Conservation (phyloP, 2,329 filamentous ascomycete genomes). For the Hypoxylon rubiginosum region DNA sequence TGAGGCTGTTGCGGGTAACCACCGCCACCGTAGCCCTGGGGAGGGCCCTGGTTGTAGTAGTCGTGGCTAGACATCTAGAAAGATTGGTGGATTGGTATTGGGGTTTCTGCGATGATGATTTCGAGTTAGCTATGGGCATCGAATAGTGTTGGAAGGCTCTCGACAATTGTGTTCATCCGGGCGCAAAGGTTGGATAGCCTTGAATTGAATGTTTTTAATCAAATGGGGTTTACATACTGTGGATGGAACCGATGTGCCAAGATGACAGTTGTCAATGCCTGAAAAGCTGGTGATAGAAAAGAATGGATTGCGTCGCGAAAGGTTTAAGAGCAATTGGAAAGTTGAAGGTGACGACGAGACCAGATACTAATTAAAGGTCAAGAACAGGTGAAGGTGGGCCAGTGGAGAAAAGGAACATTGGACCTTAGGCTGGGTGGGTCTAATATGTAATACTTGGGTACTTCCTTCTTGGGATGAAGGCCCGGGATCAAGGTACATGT, state of each 20-base stretch:
- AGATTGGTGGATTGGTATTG: conserved; percentile 28
- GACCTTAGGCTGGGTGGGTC: conserved; percentile 35
- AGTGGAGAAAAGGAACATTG: conserved; percentile 15
- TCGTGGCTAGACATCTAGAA: conserved; percentile 50
- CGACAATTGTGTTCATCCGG: conserved; percentile 8
- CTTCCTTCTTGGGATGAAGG: conserved; percentile 5
- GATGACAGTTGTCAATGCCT: conserved; percentile 8
- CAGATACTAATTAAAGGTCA: conserved; percentile 28
- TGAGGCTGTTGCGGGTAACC: conserved; percentile 60
- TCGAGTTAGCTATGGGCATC: conserved; percentile 29
- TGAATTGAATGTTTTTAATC: conserved; percentile 22
- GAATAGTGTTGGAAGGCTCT: neutral
- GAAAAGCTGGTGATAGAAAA: conserved; percentile 12
- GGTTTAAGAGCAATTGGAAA: conserved; percentile 13
- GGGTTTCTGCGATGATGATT: conserved; percentile 31
- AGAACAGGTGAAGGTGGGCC: conserved; percentile 18
- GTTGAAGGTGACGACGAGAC: conserved; percentile 31
- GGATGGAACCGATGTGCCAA: conserved; percentile 3
- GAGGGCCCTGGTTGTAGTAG: conserved; percentile 53
- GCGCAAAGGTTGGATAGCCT: conserved; percentile 19
- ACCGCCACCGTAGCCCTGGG: conserved; percentile 50
- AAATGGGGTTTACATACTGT: conserved; percentile 22
- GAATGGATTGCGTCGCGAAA: conserved; percentile 14
- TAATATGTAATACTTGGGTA: conserved; percentile 18
- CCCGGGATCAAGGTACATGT: no score